Evolutionary conservation across 257 asterid genomes (phyloP).

Genomic region (Solanum pinnatisectum): DNA sequence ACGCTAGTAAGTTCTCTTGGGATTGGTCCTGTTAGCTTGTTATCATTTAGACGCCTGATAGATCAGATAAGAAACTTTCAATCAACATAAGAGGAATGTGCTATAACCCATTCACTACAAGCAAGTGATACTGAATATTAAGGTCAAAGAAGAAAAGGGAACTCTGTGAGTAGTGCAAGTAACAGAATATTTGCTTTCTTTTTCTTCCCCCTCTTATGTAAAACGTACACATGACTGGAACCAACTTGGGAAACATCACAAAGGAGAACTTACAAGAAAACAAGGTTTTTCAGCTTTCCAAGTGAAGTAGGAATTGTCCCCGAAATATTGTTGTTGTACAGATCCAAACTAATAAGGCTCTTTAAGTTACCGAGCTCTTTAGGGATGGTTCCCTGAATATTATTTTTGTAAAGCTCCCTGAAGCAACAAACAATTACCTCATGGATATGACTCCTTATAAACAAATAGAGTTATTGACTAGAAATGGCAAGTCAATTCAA

Average conservation of each 20-base stretch:
- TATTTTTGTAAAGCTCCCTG: constrained; percentile 92
- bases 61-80: background rate
- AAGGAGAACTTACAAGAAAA: constrained; percentile 64
- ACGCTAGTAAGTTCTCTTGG: constrained; percentile 48
- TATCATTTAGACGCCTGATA: constrained; percentile 71
- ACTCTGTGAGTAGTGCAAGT: background rate
- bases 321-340: constrained; percentile 79
- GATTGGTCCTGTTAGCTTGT: constrained; percentile 52
- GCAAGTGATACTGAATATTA: background rate
- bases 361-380: constrained; percentile 76
- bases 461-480: background rate
- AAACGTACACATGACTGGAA: background rate
- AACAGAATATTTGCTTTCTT: background rate
- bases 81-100: background rate
- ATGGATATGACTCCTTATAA: background rate
- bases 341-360: constrained; percentile 86
- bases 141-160: background rate
- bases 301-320: constrained; percentile 68
- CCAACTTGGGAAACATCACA: background rate
- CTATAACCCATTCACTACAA: background rate
- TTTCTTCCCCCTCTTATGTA: background rate
- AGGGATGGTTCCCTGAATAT: constrained; percentile 77
- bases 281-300: constrained; percentile 73
- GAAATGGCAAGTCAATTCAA: background rate
- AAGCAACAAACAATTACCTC: background rate